phyloP scores from a whole-genome alignment of 2,329 filamentous ascomycete genomes.

The Tolypocladium nubicola region DNA sequence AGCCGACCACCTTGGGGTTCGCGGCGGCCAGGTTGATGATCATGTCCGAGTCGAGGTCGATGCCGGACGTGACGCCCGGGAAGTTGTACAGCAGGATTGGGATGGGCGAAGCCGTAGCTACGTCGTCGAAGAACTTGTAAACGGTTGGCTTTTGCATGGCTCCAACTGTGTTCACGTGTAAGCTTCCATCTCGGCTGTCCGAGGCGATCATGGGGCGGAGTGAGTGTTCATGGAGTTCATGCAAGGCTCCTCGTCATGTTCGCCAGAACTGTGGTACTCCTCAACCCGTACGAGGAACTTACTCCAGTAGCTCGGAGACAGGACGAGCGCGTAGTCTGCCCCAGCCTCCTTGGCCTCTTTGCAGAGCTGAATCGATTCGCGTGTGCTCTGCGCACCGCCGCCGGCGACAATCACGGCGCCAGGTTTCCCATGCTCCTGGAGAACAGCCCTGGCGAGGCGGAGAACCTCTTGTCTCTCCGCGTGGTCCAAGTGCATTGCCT shows the following conservation, averaged over 20 bases:
- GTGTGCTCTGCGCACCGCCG: constrained; percentile 63
- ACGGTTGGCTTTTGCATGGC: neutral
- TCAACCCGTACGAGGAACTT: neutral
- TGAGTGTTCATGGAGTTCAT: too few relatives aligned
- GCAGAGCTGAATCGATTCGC: constrained; percentile 63
- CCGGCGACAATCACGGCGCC: constrained; percentile 53
- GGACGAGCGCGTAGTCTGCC: constrained; percentile 65
- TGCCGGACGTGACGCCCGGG: constrained; percentile 47
- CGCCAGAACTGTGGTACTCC: neutral
- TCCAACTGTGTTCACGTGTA: neutral
- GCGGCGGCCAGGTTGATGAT: constrained; percentile 39
- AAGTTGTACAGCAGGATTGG: constrained; percentile 59
- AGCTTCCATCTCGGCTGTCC: neutral
- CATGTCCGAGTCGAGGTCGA: constrained; percentile 50
- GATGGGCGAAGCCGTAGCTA: constrained; percentile 48
- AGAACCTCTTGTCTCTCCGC: constrained; percentile 59
- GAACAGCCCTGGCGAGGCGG: constrained; percentile 37
- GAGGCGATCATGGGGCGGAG: neutral
- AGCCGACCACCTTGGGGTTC: constrained; percentile 50
- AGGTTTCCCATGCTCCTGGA: constrained; percentile 1
- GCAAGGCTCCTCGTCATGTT: neutral
- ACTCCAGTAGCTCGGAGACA: constrained; percentile 68
- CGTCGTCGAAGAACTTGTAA: constrained; percentile 41
- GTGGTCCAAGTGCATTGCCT: constrained; percentile 69
- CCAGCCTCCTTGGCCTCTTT: constrained; percentile 59